Evolutionary conservation across 83 land plant genomes (phyloP).

Genomic region (Picea abies): DNA sequence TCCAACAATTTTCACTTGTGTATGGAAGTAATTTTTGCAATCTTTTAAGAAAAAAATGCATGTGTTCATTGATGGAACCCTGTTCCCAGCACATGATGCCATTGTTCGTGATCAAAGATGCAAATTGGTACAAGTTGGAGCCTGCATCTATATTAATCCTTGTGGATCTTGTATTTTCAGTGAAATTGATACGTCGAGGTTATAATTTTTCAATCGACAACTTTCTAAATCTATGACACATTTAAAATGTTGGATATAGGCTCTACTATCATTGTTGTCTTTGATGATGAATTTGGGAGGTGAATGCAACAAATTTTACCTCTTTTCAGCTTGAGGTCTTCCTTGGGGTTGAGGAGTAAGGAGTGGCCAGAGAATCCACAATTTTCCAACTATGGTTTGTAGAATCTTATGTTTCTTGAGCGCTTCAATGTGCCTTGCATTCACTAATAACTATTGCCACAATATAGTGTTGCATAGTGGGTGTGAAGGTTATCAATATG

Average conservation of each 20-base stretch:
- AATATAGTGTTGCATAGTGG: no score
- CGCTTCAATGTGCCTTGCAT: slow-evolving; percentile 75
- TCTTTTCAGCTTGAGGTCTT: slow-evolving; percentile 59
- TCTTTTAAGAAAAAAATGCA: slow-evolving; percentile 33
- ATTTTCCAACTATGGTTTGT: slow-evolving; percentile 70
- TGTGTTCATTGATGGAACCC: no score
- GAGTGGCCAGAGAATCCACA: slow-evolving; percentile 77
- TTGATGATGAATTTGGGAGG: not conserved
- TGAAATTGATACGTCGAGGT: no score
- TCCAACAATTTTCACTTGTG: slow-evolving; percentile 70
- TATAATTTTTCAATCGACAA: no score
- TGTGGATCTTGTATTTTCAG: no score
- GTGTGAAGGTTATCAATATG: no score
- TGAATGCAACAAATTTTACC: slow-evolving; percentile 6
- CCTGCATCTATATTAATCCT: no score
- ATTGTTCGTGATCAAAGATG: no score
- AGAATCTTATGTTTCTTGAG: slow-evolving; percentile 49
- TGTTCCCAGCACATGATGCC: no score
- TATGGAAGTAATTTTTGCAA: slow-evolving; percentile 84
- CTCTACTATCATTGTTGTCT: not conserved
- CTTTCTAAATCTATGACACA: not conserved
- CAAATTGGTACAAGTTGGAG: no score
- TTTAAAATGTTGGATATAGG: slow-evolving; percentile 5
- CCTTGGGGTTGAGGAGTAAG: slow-evolving; percentile 62
- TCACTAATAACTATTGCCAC: not conserved